These are phyloP conservation scores for Gautieria morchelliformis DNA, from an alignment of 768 basidiomycete species.

Conservation along the genomic window DNA sequence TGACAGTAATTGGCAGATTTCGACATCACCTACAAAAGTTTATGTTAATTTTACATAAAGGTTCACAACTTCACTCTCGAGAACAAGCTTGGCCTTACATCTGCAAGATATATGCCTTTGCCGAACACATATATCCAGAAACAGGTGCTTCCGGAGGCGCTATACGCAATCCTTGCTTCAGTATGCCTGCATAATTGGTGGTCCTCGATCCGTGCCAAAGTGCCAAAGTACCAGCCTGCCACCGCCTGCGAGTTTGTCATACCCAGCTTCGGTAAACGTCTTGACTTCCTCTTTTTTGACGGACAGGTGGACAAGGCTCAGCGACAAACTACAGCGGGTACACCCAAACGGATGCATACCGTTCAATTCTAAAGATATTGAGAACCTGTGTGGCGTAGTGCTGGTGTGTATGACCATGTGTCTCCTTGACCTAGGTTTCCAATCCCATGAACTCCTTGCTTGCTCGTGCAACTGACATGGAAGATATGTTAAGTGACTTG, in stretches of 20 bases:
- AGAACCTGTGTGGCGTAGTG: conserved; percentile 33
- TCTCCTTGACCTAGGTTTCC: conserved; percentile 39
- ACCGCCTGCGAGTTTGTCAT: conserved; percentile 32
- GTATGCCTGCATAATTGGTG: conserved; percentile 57
- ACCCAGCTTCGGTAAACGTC: conserved; percentile 38
- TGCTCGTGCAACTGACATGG: conserved; percentile 33
- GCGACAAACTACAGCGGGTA: background rate
- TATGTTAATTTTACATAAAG: background rate
- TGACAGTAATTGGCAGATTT: conserved; percentile 56
- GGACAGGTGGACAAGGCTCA: background rate
- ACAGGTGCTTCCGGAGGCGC: conserved; percentile 56
- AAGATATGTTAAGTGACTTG: conserved; percentile 39
- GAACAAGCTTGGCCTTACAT: conserved; percentile 27
- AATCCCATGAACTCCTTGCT: conserved; percentile 41
- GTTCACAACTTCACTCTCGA: background rate
- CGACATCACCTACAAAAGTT: conserved; percentile 43
- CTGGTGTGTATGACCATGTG: conserved; percentile 47
- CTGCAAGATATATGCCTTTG: conserved; percentile 57
- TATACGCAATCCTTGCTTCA: conserved; percentile 53
- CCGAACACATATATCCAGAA: conserved; percentile 54
- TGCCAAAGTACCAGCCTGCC: conserved; percentile 48
- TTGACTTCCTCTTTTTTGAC: conserved; percentile 26
- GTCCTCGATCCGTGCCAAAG: conserved; percentile 58
- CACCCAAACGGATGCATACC: conserved; percentile 23
- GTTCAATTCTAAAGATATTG: conserved; percentile 46